phyloP scores from a whole-genome alignment of 1,139 yeast genomes.

The Meyerozyma guilliermondii region DNA sequence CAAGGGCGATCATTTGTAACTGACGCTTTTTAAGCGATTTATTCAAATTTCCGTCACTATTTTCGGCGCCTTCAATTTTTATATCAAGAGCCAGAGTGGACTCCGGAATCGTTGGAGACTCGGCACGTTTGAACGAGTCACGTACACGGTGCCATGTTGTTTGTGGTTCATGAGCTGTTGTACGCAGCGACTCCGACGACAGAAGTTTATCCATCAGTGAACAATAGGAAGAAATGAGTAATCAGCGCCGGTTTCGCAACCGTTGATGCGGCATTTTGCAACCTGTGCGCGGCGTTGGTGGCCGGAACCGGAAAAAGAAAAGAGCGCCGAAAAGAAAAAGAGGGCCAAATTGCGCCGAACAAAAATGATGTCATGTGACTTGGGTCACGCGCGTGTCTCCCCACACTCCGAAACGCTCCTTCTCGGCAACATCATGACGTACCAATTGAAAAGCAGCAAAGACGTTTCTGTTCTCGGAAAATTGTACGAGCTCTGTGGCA shows the following conservation, averaged over 20 bases:
- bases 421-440: neutral
- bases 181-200: neutral
- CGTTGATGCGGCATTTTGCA: neutral
- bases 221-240: neutral
- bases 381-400: neutral
- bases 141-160: neutral
- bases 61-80: neutral
- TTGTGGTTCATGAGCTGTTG: neutral
- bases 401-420: neutral
- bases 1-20: conserved; percentile 34
- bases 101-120: neutral
- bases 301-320: no score
- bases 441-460: neutral
- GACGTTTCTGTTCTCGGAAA: conserved; percentile 14
- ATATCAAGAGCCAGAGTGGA: conserved; percentile 4
- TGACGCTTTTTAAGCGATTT: conserved; percentile 30
- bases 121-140: conserved; percentile 24
- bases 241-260: neutral
- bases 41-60: conserved; percentile 14
- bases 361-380: neutral
- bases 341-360: neutral
- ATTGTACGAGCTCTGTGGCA: conserved; percentile 22
- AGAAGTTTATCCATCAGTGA: neutral
- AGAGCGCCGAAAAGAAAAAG: no score
- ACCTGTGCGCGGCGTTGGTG: neutral